Base-by-base conservation (phyloP, 495 filamentous ascomycete genomes). In the Talaromyces stipitatus region DNA sequence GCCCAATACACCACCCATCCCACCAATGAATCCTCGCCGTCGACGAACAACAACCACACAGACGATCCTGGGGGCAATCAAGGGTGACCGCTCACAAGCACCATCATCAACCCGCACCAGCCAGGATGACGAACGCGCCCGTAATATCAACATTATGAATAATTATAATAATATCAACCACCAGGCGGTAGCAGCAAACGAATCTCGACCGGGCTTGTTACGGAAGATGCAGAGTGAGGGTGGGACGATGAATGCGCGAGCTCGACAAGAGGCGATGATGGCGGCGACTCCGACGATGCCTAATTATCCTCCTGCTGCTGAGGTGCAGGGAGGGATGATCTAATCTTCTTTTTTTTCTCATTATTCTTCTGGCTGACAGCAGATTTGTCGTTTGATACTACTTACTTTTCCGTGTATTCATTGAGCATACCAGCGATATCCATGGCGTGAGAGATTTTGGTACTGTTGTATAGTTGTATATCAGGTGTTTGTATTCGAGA, bases 11-110 rank as follows among this genome's bases (percentile, higher is more conserved):
- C 86, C 85, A 6, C 84, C 86, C 2, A 61, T 88, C 3, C 86
- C 86, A 26, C 84, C 84, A 2, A 86, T 88, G 72, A 87, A 89
- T 66, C 86, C 86, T 5, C 80, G 83, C 18, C 79, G 86, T 23
- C 81, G 83, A 18, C 83, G 85, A 28, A 76, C 72, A 47, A 81
- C 81, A 0, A 78, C 77, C 7, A 72, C 78, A 0, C 75, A 79
- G 46, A 76, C 76, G 4, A 77, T 82, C 18, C 65, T 83, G 6
- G 78, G 80, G 8, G 78, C 76, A 2, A 71, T 81, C 55, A 76
- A 75, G 58, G 64, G 65, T 45, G 70, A 74, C 53, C 63, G 75
- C 32, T 58, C 68, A 7, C 61, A 62, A 20, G 65, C 66, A 2
- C 56, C 60, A 1, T 43, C 66, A 0, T 64, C 65, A 8, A 58